Conservation (phyloP, 768 basidiomycete genomes). For the Lentinula lateritia region DNA sequence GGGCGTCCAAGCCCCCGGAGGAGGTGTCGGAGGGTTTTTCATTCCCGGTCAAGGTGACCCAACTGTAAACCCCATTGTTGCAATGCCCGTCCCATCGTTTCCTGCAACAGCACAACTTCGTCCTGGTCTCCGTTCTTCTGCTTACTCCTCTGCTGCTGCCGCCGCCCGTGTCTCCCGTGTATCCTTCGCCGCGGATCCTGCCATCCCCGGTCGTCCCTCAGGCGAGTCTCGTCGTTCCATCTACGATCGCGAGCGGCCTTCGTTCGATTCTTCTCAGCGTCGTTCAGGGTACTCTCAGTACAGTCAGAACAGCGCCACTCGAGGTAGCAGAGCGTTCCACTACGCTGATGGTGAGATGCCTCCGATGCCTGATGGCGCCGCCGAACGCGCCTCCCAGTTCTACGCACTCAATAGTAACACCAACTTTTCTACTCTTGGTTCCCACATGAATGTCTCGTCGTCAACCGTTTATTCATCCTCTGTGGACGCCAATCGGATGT, state of each 20-base stretch:
- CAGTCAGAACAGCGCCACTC: slow-evolving; percentile 33
- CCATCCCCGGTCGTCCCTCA: slow-evolving; percentile 32
- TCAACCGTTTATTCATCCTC: not conserved
- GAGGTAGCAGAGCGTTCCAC: slow-evolving; percentile 9
- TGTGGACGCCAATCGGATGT: not conserved
- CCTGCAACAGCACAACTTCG: not conserved
- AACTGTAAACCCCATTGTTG: not conserved
- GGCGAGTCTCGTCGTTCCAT: slow-evolving; percentile 28
- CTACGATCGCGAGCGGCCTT: slow-evolving; percentile 14
- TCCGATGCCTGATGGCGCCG: slow-evolving; percentile 7
- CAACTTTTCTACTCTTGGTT: not conserved
- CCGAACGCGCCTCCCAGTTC: slow-evolving; percentile 1
- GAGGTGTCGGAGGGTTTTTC: slow-evolving; percentile 8
- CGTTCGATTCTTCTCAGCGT: not conserved
- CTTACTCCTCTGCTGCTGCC: slow-evolving; percentile 20
- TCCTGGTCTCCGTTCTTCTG: slow-evolving; percentile 22
- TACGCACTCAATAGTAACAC: not conserved
- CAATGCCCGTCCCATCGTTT: not conserved
- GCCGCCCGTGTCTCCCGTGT: slow-evolving; percentile 49
- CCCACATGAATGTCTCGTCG: not conserved
- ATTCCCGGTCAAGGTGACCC: slow-evolving; percentile 1
- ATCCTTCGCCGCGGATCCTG: slow-evolving; percentile 61
- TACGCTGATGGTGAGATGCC: slow-evolving; percentile 3
- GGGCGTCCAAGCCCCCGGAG: slow-evolving; percentile 25
- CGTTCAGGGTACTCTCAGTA: slow-evolving; percentile 12